A percentile compares a stretch with the other conserved stretches of the same genome.
These are phyloP conservation scores for Penicillium vulpinum DNA, from an alignment of 2,329 filamentous ascomycete species.

Conservation along the genomic window DNA sequence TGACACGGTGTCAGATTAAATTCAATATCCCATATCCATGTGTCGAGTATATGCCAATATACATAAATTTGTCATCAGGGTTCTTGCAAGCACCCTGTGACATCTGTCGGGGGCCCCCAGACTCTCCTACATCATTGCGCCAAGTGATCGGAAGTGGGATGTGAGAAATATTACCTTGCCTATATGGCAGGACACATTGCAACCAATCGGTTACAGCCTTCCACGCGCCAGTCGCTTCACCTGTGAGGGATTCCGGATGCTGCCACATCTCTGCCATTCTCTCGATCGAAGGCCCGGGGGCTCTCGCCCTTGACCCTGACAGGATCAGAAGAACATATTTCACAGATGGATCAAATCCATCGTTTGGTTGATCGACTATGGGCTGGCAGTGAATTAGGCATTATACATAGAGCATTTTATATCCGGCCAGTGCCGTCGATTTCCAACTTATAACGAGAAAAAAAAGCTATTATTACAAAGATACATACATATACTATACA, in stretches of 20 bases:
- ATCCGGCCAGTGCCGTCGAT: constrained; percentile 1
- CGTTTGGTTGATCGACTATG: neutral
- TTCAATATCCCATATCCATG: neutral
- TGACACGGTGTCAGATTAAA: neutral
- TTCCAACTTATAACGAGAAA: neutral
- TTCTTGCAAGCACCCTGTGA: neutral
- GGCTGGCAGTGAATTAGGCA: neutral
- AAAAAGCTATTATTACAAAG: neutral
- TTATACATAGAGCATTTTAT: neutral
- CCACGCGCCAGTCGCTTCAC: neutral
- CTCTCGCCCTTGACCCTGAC: neutral
- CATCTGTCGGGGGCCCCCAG: neutral
- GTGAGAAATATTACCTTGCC: neutral
- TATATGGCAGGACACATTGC: neutral
- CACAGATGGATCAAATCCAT: neutral
- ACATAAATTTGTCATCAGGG: neutral
- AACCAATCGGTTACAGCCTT: neutral
- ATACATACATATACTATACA: neutral
- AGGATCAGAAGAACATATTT: neutral
- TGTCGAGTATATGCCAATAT: neutral
- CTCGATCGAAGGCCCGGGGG: neutral
- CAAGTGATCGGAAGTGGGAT: neutral
- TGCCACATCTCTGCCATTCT: neutral
- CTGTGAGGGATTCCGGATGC: neutral
- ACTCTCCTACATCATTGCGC: neutral